These are phyloP conservation scores for Trichoderma endophyticum DNA, from an alignment of 2,329 filamentous ascomycete species.

Conservation along the genomic window DNA sequence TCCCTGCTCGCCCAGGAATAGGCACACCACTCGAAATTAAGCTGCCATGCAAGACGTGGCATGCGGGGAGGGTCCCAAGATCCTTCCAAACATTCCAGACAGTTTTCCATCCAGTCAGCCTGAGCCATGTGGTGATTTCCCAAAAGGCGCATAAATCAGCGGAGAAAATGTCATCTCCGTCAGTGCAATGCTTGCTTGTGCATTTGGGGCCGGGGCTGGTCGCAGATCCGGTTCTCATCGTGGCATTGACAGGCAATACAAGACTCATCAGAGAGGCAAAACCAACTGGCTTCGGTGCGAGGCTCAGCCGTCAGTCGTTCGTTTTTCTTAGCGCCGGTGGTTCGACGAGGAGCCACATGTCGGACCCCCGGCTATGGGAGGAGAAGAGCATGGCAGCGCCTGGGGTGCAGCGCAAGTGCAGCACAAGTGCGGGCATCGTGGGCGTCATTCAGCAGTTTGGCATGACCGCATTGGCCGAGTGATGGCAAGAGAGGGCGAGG, in stretches of 20 bases:
- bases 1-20: neutral
- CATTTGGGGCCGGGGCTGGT: neutral
- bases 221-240: neutral
- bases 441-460: neutral
- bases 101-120: neutral
- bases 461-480: neutral
- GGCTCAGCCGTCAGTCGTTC: constrained; percentile 15
- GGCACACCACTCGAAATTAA: neutral
- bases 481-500: neutral
- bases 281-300: neutral
- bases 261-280: neutral
- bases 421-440: neutral
- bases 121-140: neutral
- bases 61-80: neutral
- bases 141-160: neutral
- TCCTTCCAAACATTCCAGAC: neutral
- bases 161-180: neutral
- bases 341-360: constrained; percentile 2
- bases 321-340: constrained; percentile 8
- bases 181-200: neutral
- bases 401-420: neutral
- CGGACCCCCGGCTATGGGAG: neutral
- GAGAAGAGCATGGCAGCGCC: neutral
- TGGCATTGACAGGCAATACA: neutral
- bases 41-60: neutral